Conservation (phyloP, 2,329 filamentous ascomycete genomes). For the Xylariaceae sp. region DNA sequence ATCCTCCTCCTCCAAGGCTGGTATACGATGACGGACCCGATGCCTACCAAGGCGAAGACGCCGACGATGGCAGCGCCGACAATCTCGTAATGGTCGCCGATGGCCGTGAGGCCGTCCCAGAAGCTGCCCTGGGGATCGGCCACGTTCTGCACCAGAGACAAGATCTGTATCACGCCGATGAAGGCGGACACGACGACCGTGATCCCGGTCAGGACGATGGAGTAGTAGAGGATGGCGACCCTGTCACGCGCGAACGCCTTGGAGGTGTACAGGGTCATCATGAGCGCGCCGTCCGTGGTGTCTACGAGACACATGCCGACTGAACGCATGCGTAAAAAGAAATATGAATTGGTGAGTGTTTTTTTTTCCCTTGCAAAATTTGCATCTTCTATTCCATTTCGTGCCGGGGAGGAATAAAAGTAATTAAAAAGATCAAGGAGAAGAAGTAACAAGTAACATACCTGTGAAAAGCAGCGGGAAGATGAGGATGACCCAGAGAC, state of each 20-base stretch:
- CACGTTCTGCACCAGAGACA: constrained; percentile 73
- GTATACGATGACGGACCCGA: constrained; percentile 69
- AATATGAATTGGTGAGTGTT: no score
- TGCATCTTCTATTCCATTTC: no score
- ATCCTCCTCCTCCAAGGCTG: constrained; percentile 65
- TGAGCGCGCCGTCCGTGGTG: constrained; percentile 85
- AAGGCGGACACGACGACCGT: constrained; percentile 80
- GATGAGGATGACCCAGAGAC: constrained; percentile 88
- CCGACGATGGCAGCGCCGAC: constrained; percentile 84
- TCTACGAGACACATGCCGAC: constrained; percentile 94
- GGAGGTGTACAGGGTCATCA: constrained; percentile 89
- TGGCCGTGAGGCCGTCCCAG: constrained; percentile 78
- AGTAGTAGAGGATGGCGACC: constrained; percentile 92
- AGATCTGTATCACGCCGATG: constrained; percentile 78
- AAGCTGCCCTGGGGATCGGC: constrained; percentile 70
- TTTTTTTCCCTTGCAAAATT: no score
- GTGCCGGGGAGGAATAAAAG: no score
- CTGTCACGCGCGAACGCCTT: constrained; percentile 71
- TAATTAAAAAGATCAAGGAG: no score
- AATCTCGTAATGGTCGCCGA: constrained; percentile 77
- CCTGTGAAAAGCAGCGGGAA: constrained; percentile 86
- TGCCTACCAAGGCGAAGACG: constrained; percentile 72
- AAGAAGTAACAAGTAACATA: constrained; percentile 31
- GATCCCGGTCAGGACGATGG: constrained; percentile 75
- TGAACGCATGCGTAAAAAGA: constrained; percentile 31